Conservation (phyloP, 73 alveolate species). For the Tetrahymena thermophila region DNA sequence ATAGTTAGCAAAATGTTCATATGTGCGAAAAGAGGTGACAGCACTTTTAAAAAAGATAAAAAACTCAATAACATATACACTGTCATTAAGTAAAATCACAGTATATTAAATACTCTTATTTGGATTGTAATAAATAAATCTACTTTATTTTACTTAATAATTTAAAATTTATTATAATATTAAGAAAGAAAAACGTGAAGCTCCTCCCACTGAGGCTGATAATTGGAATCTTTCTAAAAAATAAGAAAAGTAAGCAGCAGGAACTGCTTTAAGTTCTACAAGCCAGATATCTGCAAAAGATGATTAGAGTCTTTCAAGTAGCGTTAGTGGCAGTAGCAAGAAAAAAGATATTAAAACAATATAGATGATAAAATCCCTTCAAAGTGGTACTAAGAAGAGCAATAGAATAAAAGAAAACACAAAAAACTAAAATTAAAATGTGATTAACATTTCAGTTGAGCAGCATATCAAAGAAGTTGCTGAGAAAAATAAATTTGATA, state of each 20-base stretch:
- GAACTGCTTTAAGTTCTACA: background rate
- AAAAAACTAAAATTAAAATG: background rate
- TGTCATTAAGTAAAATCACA: background rate
- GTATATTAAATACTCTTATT: background rate
- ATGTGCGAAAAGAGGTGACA: background rate
- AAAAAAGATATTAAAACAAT: background rate
- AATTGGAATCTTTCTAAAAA: background rate
- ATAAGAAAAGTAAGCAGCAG: background rate
- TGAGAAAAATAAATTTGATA: background rate
- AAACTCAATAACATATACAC: background rate
- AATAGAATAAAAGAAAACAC: background rate
- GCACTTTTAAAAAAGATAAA: background rate
- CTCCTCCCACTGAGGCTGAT: background rate
- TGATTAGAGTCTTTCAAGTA: background rate
- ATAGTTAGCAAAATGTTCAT: background rate
- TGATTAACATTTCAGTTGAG: background rate
- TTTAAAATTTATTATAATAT: background rate
- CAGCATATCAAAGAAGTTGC: background rate
- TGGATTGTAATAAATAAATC: background rate
- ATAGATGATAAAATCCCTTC: background rate
- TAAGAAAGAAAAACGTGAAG: background rate
- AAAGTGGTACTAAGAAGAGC: background rate
- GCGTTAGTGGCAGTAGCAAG: background rate
- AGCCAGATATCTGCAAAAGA: background rate
- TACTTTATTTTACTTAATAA: background rate